phyloP scores from a whole-genome alignment of 169 alveolate genomes.

The Cryptosporidium felis region DNA sequence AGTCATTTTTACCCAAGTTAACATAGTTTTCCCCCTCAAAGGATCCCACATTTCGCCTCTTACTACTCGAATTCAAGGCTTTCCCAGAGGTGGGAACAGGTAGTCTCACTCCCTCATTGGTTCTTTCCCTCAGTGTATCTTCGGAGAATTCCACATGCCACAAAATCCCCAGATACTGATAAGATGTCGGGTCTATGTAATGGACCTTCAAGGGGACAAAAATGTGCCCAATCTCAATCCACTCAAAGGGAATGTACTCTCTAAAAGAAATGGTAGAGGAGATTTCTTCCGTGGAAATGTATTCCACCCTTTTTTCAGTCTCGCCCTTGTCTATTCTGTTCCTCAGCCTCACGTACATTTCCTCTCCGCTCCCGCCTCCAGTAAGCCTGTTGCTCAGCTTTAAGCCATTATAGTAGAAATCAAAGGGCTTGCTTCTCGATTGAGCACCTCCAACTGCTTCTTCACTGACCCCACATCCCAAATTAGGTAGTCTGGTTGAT shows the following conservation, averaged over 20 bases:
- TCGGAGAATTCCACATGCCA: conserved; percentile 64
- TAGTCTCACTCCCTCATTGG: background rate
- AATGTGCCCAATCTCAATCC: conserved; percentile 30
- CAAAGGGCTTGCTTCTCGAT: background rate
- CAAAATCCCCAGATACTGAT: conserved; percentile 56
- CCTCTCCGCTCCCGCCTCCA: too few relatives aligned
- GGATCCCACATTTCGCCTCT: conserved; percentile 2
- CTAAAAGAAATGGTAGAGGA: conserved; percentile 33
- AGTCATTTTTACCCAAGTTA: background rate
- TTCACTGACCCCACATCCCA: conserved; percentile 21
- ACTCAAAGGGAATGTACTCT: conserved; percentile 59
- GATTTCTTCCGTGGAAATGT: conserved; percentile 10
- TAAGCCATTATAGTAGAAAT: background rate
- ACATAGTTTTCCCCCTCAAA: background rate
- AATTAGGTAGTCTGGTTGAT: conserved; percentile 57
- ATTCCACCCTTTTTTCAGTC: background rate
- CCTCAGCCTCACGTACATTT: background rate
- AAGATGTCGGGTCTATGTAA: conserved; percentile 52
- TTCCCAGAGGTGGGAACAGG: conserved; percentile 13
- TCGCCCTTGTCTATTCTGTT: background rate
- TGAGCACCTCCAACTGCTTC: background rate
- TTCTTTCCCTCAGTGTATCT: background rate
- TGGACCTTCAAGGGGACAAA: conserved; percentile 55
- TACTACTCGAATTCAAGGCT: background rate
- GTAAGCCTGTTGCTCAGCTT: background rate